Percentiles rank a stretch among this genome's conserved stretches.
These are phyloP conservation scores for Termitomyces sp. DNA, from an alignment of 768 basidiomycete species.

Conservation along the genomic window DNA sequence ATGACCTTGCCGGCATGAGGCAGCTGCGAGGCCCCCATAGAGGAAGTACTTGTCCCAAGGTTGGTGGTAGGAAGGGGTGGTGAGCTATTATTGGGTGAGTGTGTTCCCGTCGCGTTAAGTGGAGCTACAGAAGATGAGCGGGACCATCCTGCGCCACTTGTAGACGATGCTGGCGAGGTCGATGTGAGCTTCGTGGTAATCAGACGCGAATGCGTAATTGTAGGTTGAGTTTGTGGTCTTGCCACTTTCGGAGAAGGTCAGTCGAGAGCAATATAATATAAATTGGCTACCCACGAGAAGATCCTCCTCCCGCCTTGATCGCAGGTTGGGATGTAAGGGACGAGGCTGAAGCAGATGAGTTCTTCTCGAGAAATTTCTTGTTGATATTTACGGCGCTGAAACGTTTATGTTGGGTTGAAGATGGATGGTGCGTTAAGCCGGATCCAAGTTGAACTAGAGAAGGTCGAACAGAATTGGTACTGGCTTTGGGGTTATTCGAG, in stretches of 20 bases:
- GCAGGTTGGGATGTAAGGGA: slow-evolving; percentile 37
- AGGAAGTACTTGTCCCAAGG: slow-evolving; percentile 22
- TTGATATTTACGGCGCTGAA: slow-evolving; percentile 91
- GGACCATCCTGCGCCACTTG: slow-evolving; percentile 69
- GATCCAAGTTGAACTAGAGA: slow-evolving; percentile 43
- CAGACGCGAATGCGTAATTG: slow-evolving; percentile 68
- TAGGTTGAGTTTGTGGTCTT: slow-evolving; percentile 49
- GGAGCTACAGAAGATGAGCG: slow-evolving; percentile 72
- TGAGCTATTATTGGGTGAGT: slow-evolving; percentile 40
- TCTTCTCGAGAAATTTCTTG: slow-evolving; percentile 95
- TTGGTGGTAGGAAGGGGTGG: slow-evolving; percentile 32
- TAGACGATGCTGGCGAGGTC: slow-evolving; percentile 48
- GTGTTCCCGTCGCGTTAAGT: slow-evolving; percentile 35
- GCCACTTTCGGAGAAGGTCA: slow-evolving; percentile 30
- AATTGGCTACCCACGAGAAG: slow-evolving; percentile 40
- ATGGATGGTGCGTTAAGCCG: slow-evolving; percentile 24
- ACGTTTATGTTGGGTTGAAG: slow-evolving; percentile 61
- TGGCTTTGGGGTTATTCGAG: slow-evolving; percentile 20
- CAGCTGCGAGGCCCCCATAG: slow-evolving; percentile 37
- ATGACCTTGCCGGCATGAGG: slow-evolving; percentile 62
- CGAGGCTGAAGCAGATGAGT: slow-evolving; percentile 51
- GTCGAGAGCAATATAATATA: background rate
- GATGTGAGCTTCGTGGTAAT: slow-evolving; percentile 86
- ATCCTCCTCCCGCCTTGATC: slow-evolving; percentile 46
- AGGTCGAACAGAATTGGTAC: slow-evolving; percentile 29